These are phyloP conservation scores for Colletotrichum sp. DNA, from an alignment of 2,329 filamentous ascomycete species.

Conservation along the genomic window DNA sequence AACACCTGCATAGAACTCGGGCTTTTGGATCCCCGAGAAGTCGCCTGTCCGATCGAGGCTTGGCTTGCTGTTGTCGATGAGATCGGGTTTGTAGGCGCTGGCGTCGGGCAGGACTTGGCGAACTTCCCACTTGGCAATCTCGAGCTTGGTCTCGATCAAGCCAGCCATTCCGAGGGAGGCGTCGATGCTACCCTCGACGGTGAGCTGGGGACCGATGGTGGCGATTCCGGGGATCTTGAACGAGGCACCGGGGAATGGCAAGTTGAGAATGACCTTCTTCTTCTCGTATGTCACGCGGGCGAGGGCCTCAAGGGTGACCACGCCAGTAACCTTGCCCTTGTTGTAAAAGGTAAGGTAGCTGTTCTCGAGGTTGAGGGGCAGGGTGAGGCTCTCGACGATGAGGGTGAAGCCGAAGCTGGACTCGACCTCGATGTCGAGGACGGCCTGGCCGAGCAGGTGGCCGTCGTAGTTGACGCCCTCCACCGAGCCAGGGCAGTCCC, in stretches of 20 bases:
- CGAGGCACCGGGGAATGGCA: constrained; percentile 30
- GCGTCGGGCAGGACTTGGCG: background rate
- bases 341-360: constrained; percentile 29
- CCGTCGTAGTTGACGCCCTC: constrained; percentile 9
- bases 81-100: background rate
- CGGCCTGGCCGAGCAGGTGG: constrained; percentile 25
- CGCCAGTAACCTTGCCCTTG: constrained; percentile 26
- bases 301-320: constrained; percentile 30
- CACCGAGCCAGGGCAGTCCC: constrained; percentile 17
- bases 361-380: constrained; percentile 27
- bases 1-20: constrained; percentile 26
- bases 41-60: constrained; percentile 22
- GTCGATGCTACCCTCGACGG: constrained; percentile 25
- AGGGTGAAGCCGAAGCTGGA: constrained; percentile 33
- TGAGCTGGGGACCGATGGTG: constrained; percentile 34
- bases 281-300: constrained; percentile 23
- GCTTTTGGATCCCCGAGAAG: constrained; percentile 15
- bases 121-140: constrained; percentile 30
- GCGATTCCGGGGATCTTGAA: constrained; percentile 33
- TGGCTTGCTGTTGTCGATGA: constrained; percentile 12
- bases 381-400: constrained; percentile 23
- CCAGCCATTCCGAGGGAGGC: constrained; percentile 25
- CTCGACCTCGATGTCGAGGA: constrained; percentile 24
- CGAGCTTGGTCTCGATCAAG: constrained; percentile 28
- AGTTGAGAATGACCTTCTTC: constrained; percentile 22